phyloP scores from a whole-genome alignment of 371 early-diverging fungal species.

The Nosema bombycis region DNA sequence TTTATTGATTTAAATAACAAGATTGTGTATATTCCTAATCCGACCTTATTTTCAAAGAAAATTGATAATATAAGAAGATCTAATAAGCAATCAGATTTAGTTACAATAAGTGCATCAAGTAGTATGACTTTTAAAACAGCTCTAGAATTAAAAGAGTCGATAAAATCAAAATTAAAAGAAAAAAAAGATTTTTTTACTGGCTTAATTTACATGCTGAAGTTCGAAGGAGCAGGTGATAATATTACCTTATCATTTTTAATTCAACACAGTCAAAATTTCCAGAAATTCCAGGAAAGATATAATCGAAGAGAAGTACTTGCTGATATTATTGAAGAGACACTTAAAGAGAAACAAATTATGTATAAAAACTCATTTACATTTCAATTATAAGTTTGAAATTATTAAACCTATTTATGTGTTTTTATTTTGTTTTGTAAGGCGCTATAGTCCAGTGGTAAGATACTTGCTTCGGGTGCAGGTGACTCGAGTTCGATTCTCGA shows the following conservation, averaged over 20 bases:
- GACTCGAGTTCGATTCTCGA: slow-evolving; percentile 60
- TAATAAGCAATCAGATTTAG: slow-evolving; percentile 51
- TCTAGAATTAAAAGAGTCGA: slow-evolving; percentile 42
- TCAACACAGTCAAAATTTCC: slow-evolving; percentile 62
- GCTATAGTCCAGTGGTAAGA: slow-evolving; percentile 59
- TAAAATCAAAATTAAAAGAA: slow-evolving; percentile 37
- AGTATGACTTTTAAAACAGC: slow-evolving; percentile 48
- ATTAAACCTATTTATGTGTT: background rate
- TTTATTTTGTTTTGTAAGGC: slow-evolving; percentile 8
- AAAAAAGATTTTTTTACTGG: slow-evolving; percentile 52
- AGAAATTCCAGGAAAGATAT: slow-evolving; percentile 51
- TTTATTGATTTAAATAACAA: slow-evolving; percentile 57
- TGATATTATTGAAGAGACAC: slow-evolving; percentile 46
- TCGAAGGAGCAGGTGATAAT: slow-evolving; percentile 32
- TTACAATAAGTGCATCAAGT: slow-evolving; percentile 43
- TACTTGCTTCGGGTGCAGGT: slow-evolving; percentile 55
- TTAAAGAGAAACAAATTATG: slow-evolving; percentile 2
- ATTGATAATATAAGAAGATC: slow-evolving; percentile 65
- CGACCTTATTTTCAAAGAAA: slow-evolving; percentile 48
- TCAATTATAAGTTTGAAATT: background rate
- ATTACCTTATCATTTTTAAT: slow-evolving; percentile 49
- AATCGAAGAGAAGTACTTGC: slow-evolving; percentile 43
- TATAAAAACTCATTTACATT: slow-evolving; percentile 33
- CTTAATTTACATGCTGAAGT: slow-evolving; percentile 46
- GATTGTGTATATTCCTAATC: slow-evolving; percentile 62